These are phyloP conservation scores for Fusarium hainanense DNA, from an alignment of 2,329 filamentous ascomycete species.

Conservation along the genomic window DNA sequence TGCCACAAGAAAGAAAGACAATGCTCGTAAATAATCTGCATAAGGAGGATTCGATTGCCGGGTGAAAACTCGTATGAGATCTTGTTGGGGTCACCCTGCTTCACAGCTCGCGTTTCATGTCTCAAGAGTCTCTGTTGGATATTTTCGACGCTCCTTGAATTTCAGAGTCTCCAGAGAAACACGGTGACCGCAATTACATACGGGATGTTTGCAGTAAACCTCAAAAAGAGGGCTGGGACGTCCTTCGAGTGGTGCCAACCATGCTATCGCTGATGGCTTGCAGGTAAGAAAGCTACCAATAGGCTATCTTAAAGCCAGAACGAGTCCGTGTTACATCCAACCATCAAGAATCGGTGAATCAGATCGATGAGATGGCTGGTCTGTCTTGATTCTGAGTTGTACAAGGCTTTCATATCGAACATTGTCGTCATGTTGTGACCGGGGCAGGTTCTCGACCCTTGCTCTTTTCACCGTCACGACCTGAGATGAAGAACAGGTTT, in stretches of 20 bases:
- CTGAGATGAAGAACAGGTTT: neutral
- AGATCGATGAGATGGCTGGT: neutral
- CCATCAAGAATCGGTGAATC: constrained; percentile 2
- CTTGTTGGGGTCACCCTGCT: neutral
- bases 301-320: constrained; percentile 10
- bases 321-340: constrained; percentile 1
- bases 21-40: neutral
- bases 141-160: constrained; percentile 13
- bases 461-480: neutral
- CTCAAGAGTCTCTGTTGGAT: constrained; percentile 8
- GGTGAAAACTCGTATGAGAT: neutral
- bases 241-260: neutral
- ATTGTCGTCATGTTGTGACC: neutral
- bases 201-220: constrained; percentile 1
- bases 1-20: constrained; percentile 6
- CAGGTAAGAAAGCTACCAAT: neutral
- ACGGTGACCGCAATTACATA: constrained; percentile 19
- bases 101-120: neutral
- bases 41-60: neutral
- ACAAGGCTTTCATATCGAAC: neutral
- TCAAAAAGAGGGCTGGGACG: neutral
- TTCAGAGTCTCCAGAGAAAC: neutral
- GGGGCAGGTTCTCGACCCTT: neutral
- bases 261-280: neutral
- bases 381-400: neutral